Base-by-base conservation (phyloP, 768 basidiomycete genomes). In the Amanita rimosa region DNA sequence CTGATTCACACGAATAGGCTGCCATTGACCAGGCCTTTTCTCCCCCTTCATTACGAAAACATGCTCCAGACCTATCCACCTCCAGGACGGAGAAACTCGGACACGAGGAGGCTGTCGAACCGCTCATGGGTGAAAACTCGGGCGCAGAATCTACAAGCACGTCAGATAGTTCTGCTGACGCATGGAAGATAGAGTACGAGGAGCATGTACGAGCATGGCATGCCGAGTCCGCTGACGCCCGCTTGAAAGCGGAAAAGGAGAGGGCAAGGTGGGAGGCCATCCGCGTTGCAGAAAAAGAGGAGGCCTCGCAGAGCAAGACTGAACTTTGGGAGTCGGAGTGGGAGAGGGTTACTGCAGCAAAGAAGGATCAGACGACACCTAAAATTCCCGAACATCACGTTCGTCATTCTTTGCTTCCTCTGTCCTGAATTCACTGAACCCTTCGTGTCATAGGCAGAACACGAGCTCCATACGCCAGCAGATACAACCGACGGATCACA, bases 201-300 rank as follows among this genome's bases (percentile, higher is more conserved):
- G 65, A 75, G 1, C 81, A 85, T 37, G 68, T 86, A 9, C 69
- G 73, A 44, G 65, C 70, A 48, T 92, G 88, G 89, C 81, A 81
- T 35, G 75, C 75, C 19, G 76, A 80, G 56, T 83, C 81, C 34
- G 81, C 85, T 26, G 76, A 76, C 52, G 81, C 80, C 38, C 81
- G 86, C 45, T 70, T 77, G 59, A 87, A 82, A 60, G 83, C 86
- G 7, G 87, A 88, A 67, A 73, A 71, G 52, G 78, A 81, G 62
- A 82, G 87, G 8, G 73, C 72, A 37, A 70, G 72, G 53, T 91
- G 85, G 85, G 86, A 85, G 60, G 67, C 68, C 13, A 67, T 83
- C 42, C 75, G 88, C 36, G 71, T 69, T 27, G 67, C 67, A 29
- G 81, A 85, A 63, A 67, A 67, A 45, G 62, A 69, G 53, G 64